These are phyloP conservation scores for Pseudonectria foliicola DNA, from an alignment of 2,329 filamentous ascomycete genomes.

Conservation along the genomic window DNA sequence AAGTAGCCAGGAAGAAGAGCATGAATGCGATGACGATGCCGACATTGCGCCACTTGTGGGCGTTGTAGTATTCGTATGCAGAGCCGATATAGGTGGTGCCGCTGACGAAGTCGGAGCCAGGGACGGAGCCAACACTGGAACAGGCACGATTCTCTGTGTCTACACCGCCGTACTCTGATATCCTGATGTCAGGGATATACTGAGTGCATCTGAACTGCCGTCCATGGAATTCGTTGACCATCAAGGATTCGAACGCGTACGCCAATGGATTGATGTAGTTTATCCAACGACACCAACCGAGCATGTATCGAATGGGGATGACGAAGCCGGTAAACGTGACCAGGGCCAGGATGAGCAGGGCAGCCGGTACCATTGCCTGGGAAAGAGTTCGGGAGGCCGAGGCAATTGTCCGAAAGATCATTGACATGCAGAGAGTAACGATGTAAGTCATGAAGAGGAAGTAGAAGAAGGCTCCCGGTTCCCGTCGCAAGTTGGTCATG, in stretches of 20 bases:
- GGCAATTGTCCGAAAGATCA: slow-evolving; percentile 37
- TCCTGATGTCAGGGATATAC: slow-evolving; percentile 18
- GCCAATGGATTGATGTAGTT: slow-evolving; percentile 56
- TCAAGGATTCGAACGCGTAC: slow-evolving; percentile 57
- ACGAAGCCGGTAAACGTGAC: slow-evolving; percentile 41
- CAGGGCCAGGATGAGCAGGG: slow-evolving; percentile 26
- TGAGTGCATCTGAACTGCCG: slow-evolving; percentile 22
- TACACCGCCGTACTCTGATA: slow-evolving; percentile 20
- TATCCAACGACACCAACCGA: slow-evolving; percentile 60
- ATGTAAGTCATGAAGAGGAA: slow-evolving; percentile 38
- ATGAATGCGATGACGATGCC: slow-evolving; percentile 48
- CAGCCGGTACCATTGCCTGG: slow-evolving; percentile 33
- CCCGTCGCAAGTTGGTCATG: slow-evolving; percentile 37
- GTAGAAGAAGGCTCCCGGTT: slow-evolving; percentile 39
- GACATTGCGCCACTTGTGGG: slow-evolving; percentile 48
- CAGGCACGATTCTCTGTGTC: slow-evolving; percentile 33
- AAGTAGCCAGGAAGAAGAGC: slow-evolving; percentile 38
- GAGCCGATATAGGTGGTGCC: slow-evolving; percentile 40
- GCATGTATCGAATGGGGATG: slow-evolving; percentile 38
- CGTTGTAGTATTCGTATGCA: slow-evolving; percentile 35
- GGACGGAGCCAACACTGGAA: slow-evolving; percentile 36
- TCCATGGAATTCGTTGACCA: slow-evolving; percentile 57
- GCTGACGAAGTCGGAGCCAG: slow-evolving; percentile 36
- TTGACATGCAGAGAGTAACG: slow-evolving; percentile 19
- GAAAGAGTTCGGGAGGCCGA: slow-evolving; percentile 45